Evolutionary conservation across 75 land plant genomes (phyloP), one percentile per base, ranked within the genome.

Genomic region (Selaginella tamariscina): DNA sequence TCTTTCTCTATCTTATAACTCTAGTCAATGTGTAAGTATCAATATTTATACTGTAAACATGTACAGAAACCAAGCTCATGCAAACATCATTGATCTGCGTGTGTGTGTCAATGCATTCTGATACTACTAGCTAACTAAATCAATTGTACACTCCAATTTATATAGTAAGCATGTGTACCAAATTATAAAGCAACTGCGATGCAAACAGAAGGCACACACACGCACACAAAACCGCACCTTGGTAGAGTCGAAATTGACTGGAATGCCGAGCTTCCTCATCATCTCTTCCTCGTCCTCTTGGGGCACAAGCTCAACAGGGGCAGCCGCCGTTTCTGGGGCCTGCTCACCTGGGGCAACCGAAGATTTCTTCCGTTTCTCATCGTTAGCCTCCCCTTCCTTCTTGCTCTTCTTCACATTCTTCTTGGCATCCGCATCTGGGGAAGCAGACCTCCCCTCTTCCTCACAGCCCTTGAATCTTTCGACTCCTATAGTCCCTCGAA

Each of bases 241-340:
- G 0, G 91, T 87, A 2, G 89, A 86, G 55, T 85, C 86, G 32
- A 94, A 94, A 9, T 87, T 87, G 26, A 76, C 33, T 15, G 98
- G 98, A 69, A 94, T 87, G 65, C 98, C 98, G 60, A 94, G 24
- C 71, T 77, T 79, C 80, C 82, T 89, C 98, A 94, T 94, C 82
- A 94, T 76, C 76, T 90, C 84, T 28, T 82, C 72, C 71, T 94
- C 91, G 15, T 71, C 73, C 8, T 68, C 73, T 11, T 66, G 55
- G 54, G 73, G 31, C 15, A 2, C 62, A 5, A 59, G 8, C 28
- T 20, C 67, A 23, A 0, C 82, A 23, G 33, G 68, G 0, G 29
- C 76, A 13, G 18, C 78, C 0, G 33, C 32, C 20, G 1, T 24
- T 23, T 56, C 33, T 13, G 33, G 73, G 5, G 26, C 29, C 32